Base-by-base conservation (phyloP, 2,329 filamentous ascomycete genomes). In the Chalaropsis ovoidea region DNA sequence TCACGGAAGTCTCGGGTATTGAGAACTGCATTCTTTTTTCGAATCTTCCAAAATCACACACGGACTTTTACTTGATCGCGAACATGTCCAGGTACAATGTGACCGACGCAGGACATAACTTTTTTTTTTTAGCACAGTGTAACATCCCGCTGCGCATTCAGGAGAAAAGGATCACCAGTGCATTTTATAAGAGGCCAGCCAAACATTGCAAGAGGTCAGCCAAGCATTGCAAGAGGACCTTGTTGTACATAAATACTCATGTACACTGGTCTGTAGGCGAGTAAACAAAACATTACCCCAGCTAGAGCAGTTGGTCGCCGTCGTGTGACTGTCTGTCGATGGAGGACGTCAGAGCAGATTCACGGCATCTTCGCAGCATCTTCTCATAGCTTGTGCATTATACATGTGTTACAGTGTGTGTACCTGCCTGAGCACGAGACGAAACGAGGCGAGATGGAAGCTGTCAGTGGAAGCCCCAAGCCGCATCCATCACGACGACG, bases 81-180 rank as follows among this genome's bases (percentile, higher is more conserved):
- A 58, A 58, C 24, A 35, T 35, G 27, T 19, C 27, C 27, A 6
- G 2, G 52, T 58, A 35, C 52, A 58, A 58, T 35, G 52, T 22
- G 17, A 10, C 31, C 13, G 27, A 58, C 24, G 3, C 52, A 58
- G 17, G 17, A 58, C 27, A 10, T 17, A 7, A 10, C 52, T 6
- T 17, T 17, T 13, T 58, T 58, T 56, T 58, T 58, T 31, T 58
- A 58, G 52, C 52, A 58, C 15, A 58, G 27, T 58, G 52, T 58
- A 58, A 39, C 52, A 58, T 58, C 52, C 52, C 52, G 52, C 52
- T 35, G 27, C 52, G 10, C 17, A 19, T 58, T 58, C 22, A 58
- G 31, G 52, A 58, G 17, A 31, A 58, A 58, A 58, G 52, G 52
- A 58, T 58, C 27, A n/a, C 52, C 52, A 58, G 31, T 58, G 52